Percentiles rank a stretch among this genome's conserved stretches.
These are phyloP conservation scores for Abrus pulchellus DNA, from an alignment of 306 rosid species.

Conservation along the genomic window DNA sequence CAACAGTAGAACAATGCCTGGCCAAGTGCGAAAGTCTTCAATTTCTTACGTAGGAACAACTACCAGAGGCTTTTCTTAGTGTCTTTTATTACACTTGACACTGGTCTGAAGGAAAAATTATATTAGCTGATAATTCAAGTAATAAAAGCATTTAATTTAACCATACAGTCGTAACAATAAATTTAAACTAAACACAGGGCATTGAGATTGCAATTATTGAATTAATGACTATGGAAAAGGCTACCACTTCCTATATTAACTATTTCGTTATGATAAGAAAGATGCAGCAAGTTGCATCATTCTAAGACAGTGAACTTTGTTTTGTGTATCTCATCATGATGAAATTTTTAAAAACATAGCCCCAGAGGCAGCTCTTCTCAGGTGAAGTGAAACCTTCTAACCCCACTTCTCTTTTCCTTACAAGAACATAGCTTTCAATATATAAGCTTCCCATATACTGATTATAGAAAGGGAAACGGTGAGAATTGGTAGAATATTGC, in stretches of 20 bases:
- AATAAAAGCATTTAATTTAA: not conserved
- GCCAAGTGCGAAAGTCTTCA: not conserved
- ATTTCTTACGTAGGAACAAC: not conserved
- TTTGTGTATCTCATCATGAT: not conserved
- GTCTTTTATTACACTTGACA: not conserved
- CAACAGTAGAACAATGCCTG: not conserved
- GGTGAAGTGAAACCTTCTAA: not conserved
- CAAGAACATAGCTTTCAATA: slow-evolving; percentile 33
- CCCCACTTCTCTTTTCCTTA: not conserved
- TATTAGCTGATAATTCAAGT: not conserved
- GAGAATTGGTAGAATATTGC: slow-evolving; percentile 44
- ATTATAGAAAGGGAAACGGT: slow-evolving; percentile 4
- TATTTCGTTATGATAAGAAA: slow-evolving; percentile 23
- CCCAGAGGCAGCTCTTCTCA: not conserved
- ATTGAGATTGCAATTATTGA: not conserved
- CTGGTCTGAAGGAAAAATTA: not conserved
- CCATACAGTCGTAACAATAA: not conserved
- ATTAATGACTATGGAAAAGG: slow-evolving; percentile 17
- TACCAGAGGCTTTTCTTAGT: not conserved
- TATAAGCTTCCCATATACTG: not conserved
- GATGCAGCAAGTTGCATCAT: slow-evolving; percentile 18
- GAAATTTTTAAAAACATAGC: slow-evolving; percentile 3
- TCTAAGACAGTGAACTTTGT: not conserved
- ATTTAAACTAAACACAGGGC: not conserved
- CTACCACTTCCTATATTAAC: not conserved